These are phyloP conservation scores for Coemansia sp. DNA, from an alignment of 192 early-diverging fungal species.

Conservation along the genomic window DNA sequence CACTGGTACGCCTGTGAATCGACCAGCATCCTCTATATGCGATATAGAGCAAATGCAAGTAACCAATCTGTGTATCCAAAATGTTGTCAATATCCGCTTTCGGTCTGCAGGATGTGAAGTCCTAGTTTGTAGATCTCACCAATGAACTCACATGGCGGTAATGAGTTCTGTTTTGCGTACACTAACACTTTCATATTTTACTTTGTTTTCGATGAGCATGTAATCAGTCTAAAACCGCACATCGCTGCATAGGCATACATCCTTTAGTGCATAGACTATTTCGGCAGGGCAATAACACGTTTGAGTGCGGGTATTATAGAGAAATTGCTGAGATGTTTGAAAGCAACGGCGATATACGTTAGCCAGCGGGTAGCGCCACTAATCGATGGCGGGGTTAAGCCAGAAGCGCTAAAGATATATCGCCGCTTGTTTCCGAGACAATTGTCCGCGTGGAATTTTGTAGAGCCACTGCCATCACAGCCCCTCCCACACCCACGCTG, in stretches of 20 bases:
- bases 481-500: not conserved
- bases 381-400: not conserved
- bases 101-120: no score
- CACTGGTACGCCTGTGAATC: no score
- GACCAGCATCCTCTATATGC: no score
- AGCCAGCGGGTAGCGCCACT: not conserved
- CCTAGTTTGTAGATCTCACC: no score
- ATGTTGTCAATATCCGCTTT: no score
- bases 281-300: not conserved
- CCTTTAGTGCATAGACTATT: not conserved
- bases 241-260: not conserved
- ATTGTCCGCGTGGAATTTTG: conserved; percentile 4
- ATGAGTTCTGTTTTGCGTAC: no score
- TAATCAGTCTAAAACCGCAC: not conserved
- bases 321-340: not conserved
- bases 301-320: not conserved
- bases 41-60: no score
- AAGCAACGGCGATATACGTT: not conserved
- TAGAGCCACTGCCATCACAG: not conserved
- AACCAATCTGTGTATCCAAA: no score
- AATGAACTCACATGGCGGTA: no score
- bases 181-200: no score
- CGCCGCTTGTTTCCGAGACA: not conserved
- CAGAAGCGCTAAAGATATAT: not conserved
- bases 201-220: not conserved